Evolutionary conservation across 139 green algal genomes (phyloP), one percentile per base, ranked within the genome.

Genomic region (Chlamydomonas applanata): DNA sequence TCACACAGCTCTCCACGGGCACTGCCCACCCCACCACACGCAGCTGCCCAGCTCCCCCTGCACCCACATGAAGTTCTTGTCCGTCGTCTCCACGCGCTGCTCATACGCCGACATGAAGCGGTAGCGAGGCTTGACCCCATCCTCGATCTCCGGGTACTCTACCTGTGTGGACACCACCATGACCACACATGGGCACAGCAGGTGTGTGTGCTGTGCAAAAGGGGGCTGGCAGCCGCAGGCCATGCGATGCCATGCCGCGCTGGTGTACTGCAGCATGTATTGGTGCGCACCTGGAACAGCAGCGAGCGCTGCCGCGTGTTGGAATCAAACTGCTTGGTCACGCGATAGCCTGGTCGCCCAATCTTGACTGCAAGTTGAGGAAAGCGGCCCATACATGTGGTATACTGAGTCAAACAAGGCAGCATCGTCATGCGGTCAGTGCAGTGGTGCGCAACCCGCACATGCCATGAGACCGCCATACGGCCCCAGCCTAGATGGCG

Each of bases 131-230:
- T 86, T 89, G 14, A 46, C 80, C 68, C 87, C 91, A 52, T 97
- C 91, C 78, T 98, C 95, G 40, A 98, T 98, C 86, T 99, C 96
- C 0, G 96, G 96, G 82, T 97, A 98, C 65, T 99, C 96, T 16
- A 98, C 85, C 91, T 97, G 90, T 3, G 65, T 2, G 4, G 40
- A 34, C 60, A 68, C 25, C 40, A n/a, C n/a, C 40, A 49, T 49
- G 40, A 49, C 40, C n/a, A n/a, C n/a, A n/a, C n/a, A n/a, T n/a
- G n/a, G n/a, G n/a, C n/a, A n/a, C n/a, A n/a, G n/a, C n/a, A n/a
- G n/a, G n/a, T n/a, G n/a, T n/a, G n/a, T n/a, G n/a, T n/a, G n/a
- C n/a, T n/a, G n/a, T n/a, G n/a, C n/a, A n/a, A n/a, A n/a, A n/a
- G n/a, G n/a, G n/a, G n/a, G n/a, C n/a, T n/a, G n/a, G n/a, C n/a